These are phyloP conservation scores for Aspergillus panamensis DNA, from an alignment of 495 filamentous ascomycete species.

Conservation along the genomic window DNA sequence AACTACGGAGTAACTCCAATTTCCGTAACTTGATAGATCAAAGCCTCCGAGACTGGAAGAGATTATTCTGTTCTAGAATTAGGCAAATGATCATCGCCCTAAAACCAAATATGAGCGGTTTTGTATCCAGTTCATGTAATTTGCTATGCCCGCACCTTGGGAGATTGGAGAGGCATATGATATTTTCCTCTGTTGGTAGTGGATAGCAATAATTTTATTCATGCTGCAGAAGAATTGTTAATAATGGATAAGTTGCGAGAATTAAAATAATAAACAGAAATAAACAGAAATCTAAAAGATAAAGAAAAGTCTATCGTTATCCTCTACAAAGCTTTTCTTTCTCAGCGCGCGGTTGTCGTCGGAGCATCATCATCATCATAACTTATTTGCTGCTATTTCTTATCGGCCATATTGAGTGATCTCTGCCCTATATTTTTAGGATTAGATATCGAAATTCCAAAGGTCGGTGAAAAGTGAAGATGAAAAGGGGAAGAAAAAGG, in stretches of 20 bases:
- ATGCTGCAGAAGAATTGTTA: neutral
- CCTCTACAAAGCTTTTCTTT: neutral
- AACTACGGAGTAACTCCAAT: no score
- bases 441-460: neutral
- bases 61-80: neutral
- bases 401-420: neutral
- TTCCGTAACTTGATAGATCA: constrained; percentile 4
- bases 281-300: neutral
- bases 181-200: neutral
- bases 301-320: neutral
- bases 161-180: neutral
- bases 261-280: neutral
- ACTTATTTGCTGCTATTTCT: neutral
- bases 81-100: neutral
- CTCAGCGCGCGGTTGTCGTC: neutral
- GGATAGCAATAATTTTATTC: neutral
- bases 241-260: neutral
- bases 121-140: neutral
- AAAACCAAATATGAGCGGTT: neutral
- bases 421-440: neutral
- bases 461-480: neutral
- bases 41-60: constrained; percentile 1
- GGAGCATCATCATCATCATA: neutral
- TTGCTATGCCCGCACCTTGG: neutral
- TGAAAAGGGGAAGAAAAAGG: neutral